Conservation (phyloP, 371 early-diverging fungal genomes). For the Mucor mucedo region DNA sequence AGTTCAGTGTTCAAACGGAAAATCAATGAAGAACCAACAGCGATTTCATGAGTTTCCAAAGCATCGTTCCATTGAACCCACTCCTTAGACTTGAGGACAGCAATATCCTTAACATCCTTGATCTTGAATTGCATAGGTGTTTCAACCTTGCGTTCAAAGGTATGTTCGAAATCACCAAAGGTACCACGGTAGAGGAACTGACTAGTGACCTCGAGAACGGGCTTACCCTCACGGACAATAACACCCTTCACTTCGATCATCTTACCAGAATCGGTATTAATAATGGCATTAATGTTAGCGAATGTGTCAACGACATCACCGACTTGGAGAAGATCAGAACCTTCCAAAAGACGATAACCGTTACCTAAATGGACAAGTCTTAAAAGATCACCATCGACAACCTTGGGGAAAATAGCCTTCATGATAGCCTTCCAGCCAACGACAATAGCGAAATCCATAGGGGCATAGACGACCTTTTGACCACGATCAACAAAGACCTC, state of each 20-base stretch:
- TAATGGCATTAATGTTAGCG: slow-evolving; percentile 77
- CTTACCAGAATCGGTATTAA: slow-evolving; percentile 90
- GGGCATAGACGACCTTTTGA: slow-evolving; percentile 72
- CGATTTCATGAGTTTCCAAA: slow-evolving; percentile 65
- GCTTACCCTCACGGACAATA: slow-evolving; percentile 64
- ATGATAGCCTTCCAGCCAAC: slow-evolving; percentile 94
- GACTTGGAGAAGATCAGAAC: slow-evolving; percentile 77
- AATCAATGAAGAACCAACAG: slow-evolving; percentile 75
- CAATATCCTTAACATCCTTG: slow-evolving; percentile 79
- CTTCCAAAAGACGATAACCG: slow-evolving; percentile 88
- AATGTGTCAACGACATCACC: slow-evolving; percentile 87
- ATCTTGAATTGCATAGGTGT: slow-evolving; percentile 83
- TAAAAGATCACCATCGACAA: slow-evolving; percentile 92
- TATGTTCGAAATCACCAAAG: slow-evolving; percentile 82
- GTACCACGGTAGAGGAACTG: slow-evolving; percentile 94
- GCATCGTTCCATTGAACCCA: slow-evolving; percentile 85
- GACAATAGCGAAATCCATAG: slow-evolving; percentile 95
- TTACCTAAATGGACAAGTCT: slow-evolving; percentile 93
- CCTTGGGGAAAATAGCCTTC: slow-evolving; percentile 93
- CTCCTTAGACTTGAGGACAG: slow-evolving; percentile 88
- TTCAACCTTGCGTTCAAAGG: slow-evolving; percentile 85
- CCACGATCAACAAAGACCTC: slow-evolving; percentile 82
- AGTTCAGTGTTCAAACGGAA: slow-evolving; percentile 85
- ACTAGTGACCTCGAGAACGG: slow-evolving; percentile 77
- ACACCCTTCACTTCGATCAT: slow-evolving; percentile 87